These are phyloP conservation scores for Geotrichum candidum DNA, from an alignment of 1,139 yeast species.

Conservation along the genomic window DNA sequence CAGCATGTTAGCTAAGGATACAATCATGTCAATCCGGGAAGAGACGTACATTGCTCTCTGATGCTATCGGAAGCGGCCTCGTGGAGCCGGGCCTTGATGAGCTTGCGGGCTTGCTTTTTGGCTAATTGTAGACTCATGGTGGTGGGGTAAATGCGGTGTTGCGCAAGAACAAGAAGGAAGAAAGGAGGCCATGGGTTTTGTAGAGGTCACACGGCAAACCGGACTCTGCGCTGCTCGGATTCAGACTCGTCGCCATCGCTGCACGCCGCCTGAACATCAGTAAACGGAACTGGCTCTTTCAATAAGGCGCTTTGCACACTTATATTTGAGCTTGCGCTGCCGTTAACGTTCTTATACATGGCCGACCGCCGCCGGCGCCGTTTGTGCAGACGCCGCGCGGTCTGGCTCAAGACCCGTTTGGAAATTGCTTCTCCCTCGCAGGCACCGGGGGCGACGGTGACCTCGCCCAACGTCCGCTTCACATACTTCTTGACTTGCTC, in stretches of 20 bases:
- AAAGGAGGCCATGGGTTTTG: background rate
- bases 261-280: background rate
- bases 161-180: background rate
- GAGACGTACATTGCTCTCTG: conserved; percentile 22
- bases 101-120: conserved; percentile 26
- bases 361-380: background rate
- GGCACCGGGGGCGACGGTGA: background rate
- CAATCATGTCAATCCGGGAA: no score
- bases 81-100: conserved; percentile 20
- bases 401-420: background rate
- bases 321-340: background rate
- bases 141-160: background rate
- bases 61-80: conserved; percentile 20
- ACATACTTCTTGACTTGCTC: conserved; percentile 3
- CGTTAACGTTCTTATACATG: background rate
- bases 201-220: conserved; percentile 8
- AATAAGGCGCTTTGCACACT: background rate
- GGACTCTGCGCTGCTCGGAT: conserved; percentile 2
- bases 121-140: conserved; percentile 9
- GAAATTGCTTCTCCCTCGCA: background rate
- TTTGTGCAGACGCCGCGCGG: background rate
- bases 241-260: background rate
- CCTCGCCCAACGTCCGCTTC: background rate
- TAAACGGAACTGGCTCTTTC: background rate
- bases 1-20: conserved; percentile 22